Evolutionary conservation across 345 rosid species (phyloP).

Genomic region (Melastoma malabathricum): DNA sequence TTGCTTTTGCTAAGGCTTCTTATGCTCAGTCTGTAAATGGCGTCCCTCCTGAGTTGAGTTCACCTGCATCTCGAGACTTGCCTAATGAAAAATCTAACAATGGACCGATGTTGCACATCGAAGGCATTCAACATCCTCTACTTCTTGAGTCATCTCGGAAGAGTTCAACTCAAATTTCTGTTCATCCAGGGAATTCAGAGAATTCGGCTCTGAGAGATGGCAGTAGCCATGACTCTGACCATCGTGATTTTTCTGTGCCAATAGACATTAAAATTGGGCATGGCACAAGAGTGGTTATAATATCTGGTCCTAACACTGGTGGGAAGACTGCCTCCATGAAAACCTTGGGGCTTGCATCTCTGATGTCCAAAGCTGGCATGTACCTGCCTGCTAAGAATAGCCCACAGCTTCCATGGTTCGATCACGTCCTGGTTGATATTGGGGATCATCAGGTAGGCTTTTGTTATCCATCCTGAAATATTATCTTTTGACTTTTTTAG

Average conservation of each 20-base stretch:
- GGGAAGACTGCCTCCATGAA: constrained; percentile 96
- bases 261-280: constrained; percentile 58
- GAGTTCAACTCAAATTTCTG: constrained; percentile 10
- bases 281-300: constrained; percentile 62
- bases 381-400: constrained; percentile 67
- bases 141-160: constrained; percentile 44
- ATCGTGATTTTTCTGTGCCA: constrained; percentile 57
- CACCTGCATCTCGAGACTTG: constrained; percentile 13
- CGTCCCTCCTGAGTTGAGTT: constrained; percentile 46
- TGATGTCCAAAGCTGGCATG: constrained; percentile 88
- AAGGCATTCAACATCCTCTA: constrained; percentile 61
- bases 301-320: constrained; percentile 92
- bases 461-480: constrained; percentile 13
- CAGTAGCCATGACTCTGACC: background rate
- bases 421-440: constrained; percentile 79
- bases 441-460: constrained; percentile 89
- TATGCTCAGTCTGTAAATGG: constrained; percentile 60
- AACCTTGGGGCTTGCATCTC: constrained; percentile 72
- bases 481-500: constrained; percentile 8
- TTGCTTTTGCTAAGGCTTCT: constrained; percentile 87
- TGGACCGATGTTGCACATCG: constrained; percentile 42
- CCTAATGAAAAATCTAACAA: constrained; percentile 11
- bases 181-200: constrained; percentile 10
- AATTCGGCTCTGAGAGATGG: background rate
- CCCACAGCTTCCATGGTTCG: constrained; percentile 92